A percentile compares a stretch with the other conserved stretches of the same genome.
Evolutionary conservation across 78 protist species (phyloP).

Genomic region (Bigelowiella natans): DNA sequence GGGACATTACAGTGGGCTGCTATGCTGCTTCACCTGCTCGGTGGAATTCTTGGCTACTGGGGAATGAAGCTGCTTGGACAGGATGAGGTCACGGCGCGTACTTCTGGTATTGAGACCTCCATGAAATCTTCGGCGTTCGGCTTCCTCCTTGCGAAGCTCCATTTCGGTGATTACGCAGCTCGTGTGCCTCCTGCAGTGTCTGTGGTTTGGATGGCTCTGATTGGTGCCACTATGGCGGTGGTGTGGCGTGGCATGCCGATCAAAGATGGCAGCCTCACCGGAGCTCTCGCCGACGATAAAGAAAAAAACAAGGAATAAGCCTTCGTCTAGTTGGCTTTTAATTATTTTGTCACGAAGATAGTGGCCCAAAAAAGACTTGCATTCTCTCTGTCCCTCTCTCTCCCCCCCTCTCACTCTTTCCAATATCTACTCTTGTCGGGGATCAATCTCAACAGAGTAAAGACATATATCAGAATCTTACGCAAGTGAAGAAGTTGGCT

Average conservation of each 20-base stretch:
- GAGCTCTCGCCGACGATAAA: background rate
- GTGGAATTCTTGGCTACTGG: background rate
- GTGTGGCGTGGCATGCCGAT: background rate
- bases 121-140: constrained; percentile 27
- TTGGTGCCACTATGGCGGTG: constrained; percentile 12
- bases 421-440: too few species aligned
- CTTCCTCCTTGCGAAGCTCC: constrained; percentile 23
- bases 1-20: background rate
- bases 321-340: too few species aligned
- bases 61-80: background rate
- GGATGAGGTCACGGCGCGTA: constrained; percentile 10
- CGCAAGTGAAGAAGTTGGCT: too few species aligned
- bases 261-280: background rate
- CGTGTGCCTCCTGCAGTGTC: constrained; percentile 19
- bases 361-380: too few species aligned
- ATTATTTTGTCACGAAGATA: too few species aligned
- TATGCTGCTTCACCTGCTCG: background rate
- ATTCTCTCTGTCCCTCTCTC: too few species aligned
- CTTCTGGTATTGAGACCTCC: constrained; percentile 20
- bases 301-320: background rate
- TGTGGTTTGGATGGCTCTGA: constrained; percentile 21
- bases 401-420: too few species aligned
- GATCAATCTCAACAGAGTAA: too few species aligned
- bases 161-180: background rate
- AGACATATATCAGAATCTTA: too few species aligned